Conservation (phyloP, 2,329 filamentous ascomycete genomes). For the Thermothelomyces thermophilus region DNA sequence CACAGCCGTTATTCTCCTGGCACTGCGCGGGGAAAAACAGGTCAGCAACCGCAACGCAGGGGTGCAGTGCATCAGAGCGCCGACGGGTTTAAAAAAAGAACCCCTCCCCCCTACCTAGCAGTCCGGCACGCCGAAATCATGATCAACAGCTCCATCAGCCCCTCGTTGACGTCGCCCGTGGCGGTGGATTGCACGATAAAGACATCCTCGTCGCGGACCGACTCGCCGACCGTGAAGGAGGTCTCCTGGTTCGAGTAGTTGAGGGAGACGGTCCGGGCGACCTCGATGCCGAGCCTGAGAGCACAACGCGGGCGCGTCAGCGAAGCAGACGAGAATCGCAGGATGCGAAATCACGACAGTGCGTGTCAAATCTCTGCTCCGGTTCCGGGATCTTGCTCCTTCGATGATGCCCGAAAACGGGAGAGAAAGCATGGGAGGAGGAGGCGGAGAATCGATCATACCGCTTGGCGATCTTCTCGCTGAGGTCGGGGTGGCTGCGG, state of each 20-base stretch:
- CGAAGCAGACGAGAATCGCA: background rate
- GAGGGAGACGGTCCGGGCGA: slow-evolving; percentile 71
- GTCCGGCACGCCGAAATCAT: slow-evolving; percentile 89
- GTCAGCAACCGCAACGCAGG: slow-evolving; percentile 10
- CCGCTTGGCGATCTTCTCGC: slow-evolving; percentile 32
- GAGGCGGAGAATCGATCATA: slow-evolving; percentile 7
- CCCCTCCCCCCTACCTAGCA: slow-evolving; percentile 40
- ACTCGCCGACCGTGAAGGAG: slow-evolving; percentile 90
- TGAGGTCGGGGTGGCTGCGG: slow-evolving; percentile 43
- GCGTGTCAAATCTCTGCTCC: too few relatives aligned
- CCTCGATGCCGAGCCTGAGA: slow-evolving; percentile 64
- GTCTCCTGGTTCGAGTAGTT: slow-evolving; percentile 86
- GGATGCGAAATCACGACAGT: background rate
- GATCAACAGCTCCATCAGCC: slow-evolving; percentile 95
- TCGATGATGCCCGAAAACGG: too few relatives aligned
- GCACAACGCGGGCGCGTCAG: slow-evolving; percentile 13
- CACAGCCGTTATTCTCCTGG: slow-evolving; percentile 87
- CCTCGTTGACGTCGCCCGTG: slow-evolving; percentile 95
- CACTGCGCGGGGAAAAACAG: slow-evolving; percentile 30
- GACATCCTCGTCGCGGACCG: slow-evolving; percentile 94
- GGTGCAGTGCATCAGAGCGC: background rate
- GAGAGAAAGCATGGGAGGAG: too few relatives aligned
- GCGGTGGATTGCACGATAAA: slow-evolving; percentile 95
- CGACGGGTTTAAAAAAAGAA: too few relatives aligned
- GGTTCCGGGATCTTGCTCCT: too few relatives aligned